These are phyloP conservation scores for Hyphodiscus sp. DNA, from an alignment of 2,329 filamentous ascomycete species.

Conservation along the genomic window DNA sequence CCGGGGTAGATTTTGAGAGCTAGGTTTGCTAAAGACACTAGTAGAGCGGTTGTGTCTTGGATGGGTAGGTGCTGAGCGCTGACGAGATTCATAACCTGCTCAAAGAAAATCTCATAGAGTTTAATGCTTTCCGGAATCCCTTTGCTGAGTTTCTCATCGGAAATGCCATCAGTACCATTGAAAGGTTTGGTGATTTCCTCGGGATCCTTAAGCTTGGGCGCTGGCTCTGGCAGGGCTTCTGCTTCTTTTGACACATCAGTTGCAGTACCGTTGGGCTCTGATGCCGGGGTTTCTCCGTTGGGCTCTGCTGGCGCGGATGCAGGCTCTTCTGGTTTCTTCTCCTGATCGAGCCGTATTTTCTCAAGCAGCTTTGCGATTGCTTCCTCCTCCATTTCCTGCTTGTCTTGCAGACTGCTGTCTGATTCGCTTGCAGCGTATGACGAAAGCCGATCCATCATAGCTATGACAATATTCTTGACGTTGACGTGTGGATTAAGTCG, in stretches of 20 bases:
- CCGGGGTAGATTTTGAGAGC: conserved; percentile 95
- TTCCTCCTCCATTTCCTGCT: conserved; percentile 74
- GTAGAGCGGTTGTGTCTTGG: conserved; percentile 86
- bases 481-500: conserved; percentile 94
- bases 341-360: conserved; percentile 64
- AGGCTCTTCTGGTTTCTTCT: conserved; percentile 30
- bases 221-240: conserved; percentile 36
- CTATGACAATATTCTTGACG: conserved; percentile 95
- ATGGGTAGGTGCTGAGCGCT: conserved; percentile 87
- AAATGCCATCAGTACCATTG: conserved; percentile 33
- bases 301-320: conserved; percentile 14
- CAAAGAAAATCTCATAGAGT: conserved; percentile 95
- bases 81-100: conserved; percentile 89
- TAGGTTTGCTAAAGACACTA: conserved; percentile 90
- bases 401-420: conserved; percentile 63
- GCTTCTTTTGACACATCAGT: conserved; percentile 33
- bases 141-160: conserved; percentile 33
- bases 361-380: conserved; percentile 73
- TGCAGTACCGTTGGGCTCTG: conserved; percentile 31
- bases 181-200: neutral
- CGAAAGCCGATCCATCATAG: conserved; percentile 92
- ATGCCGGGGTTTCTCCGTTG: conserved; percentile 17
- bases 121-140: conserved; percentile 72
- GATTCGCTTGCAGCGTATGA: conserved; percentile 90
- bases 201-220: conserved; percentile 6